These are phyloP conservation scores for Fusarium temperatum DNA, from an alignment of 2,329 filamentous ascomycete species.

Conservation along the genomic window DNA sequence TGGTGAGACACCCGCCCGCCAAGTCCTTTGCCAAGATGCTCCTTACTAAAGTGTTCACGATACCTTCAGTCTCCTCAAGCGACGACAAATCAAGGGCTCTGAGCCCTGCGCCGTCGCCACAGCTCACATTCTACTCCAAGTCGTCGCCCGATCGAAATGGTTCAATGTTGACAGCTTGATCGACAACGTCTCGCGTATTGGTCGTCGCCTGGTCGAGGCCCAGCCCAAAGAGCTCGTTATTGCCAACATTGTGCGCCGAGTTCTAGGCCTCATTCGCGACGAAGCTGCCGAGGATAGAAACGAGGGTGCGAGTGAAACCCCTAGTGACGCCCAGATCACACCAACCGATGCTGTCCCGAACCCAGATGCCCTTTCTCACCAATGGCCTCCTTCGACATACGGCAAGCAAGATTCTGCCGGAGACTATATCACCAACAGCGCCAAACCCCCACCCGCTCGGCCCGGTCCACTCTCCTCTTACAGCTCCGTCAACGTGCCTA, in stretches of 20 bases:
- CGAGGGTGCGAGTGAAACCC: conserved; percentile 67
- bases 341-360: conserved; percentile 52
- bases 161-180: conserved; percentile 81
- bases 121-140: conserved; percentile 84
- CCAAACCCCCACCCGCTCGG: conserved; percentile 53
- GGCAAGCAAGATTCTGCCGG: conserved; percentile 48
- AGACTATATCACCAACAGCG: conserved; percentile 42
- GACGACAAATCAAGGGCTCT: conserved; percentile 87
- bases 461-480: conserved; percentile 70
- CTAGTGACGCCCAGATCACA: conserved; percentile 55
- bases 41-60: conserved; percentile 18
- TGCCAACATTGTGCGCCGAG: conserved; percentile 91
- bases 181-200: conserved; percentile 80
- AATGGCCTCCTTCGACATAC: conserved; percentile 46
- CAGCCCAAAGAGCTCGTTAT: conserved; percentile 92
- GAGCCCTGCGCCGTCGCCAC: conserved; percentile 92
- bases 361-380: conserved; percentile 37
- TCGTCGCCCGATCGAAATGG: conserved; percentile 84
- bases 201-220: conserved; percentile 79
- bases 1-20: conserved; percentile 64
- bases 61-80: conserved; percentile 77
- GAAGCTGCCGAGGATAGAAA: conserved; percentile 85
- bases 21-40: neutral
- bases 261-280: conserved; percentile 89
- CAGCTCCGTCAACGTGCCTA: conserved; percentile 71